Evolutionary conservation across 2,329 filamentous ascomycete species (phyloP).

Genomic region (Aspergillus tamarii): DNA sequence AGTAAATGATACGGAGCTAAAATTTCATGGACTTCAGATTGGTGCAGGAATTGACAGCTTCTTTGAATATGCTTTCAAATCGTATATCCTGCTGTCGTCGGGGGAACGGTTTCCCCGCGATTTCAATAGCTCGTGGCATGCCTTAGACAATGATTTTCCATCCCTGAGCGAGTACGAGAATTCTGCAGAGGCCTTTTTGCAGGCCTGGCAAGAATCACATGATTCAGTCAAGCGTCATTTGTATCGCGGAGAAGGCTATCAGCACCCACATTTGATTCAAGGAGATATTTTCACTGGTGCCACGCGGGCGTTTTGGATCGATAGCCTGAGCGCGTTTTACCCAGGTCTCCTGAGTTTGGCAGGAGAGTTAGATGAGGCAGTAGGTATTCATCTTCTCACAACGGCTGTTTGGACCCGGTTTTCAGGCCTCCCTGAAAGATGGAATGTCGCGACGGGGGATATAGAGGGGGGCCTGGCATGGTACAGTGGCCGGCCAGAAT

Average conservation of each 20-base stretch:
- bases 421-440: constrained; percentile 89
- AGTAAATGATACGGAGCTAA: background rate
- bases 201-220: constrained; percentile 83
- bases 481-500: constrained; percentile 96
- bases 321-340: constrained; percentile 94
- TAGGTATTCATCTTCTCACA: constrained; percentile 85
- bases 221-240: constrained; percentile 86
- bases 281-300: constrained; percentile 87
- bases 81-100: constrained; percentile 85
- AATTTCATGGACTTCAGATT: constrained; percentile 55
- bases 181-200: constrained; percentile 76
- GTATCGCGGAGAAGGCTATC: constrained; percentile 73
- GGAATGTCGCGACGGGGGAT: constrained; percentile 81
- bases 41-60: constrained; percentile 97
- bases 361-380: constrained; percentile 87
- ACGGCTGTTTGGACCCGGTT: constrained; percentile 95
- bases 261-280: constrained; percentile 92
- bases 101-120: constrained; percentile 50
- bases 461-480: constrained; percentile 87
- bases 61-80: constrained; percentile 97
- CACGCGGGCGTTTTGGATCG: constrained; percentile 88
- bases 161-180: constrained; percentile 68
- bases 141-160: constrained; percentile 67
- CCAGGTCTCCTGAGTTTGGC: constrained; percentile 84
- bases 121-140: constrained; percentile 45